A percentile compares a stretch with the other conserved stretches of the same genome.
Evolutionary conservation across 176 grass and related monocot species (phyloP).

Genomic region (Avena insularis): DNA sequence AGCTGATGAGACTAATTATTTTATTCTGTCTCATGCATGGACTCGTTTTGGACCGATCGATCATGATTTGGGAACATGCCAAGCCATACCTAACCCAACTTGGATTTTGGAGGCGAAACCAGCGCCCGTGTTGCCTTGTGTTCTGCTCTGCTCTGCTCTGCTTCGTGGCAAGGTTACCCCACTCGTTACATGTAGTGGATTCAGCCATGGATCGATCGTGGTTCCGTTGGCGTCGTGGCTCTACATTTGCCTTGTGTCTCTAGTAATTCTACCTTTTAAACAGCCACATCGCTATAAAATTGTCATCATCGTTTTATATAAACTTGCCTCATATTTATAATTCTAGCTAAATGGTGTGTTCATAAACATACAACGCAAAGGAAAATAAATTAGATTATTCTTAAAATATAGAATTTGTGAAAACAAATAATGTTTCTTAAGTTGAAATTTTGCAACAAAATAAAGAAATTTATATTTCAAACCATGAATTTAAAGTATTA

Average conservation of each 20-base stretch:
- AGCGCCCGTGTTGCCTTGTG: constrained; percentile 4
- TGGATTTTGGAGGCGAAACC: constrained; percentile 17
- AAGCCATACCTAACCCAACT: constrained; percentile 39
- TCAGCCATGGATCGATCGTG: constrained; percentile 20
- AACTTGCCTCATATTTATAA: not conserved
- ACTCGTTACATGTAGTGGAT: constrained; percentile 26
- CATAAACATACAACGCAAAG: too few relatives aligned
- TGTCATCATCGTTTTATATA: not conserved
- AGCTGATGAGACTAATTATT: not conserved
- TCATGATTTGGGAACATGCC: constrained; percentile 27
- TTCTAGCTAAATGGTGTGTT: too few relatives aligned
- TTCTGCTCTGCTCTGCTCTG: not conserved
- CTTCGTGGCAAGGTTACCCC: not conserved
- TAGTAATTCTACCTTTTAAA: not conserved
- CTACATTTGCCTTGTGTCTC: not conserved
- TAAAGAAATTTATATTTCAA: not conserved
- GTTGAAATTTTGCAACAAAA: not conserved
- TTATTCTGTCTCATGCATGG: not conserved
- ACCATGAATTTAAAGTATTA: too few relatives aligned
- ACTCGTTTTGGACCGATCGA: not conserved
- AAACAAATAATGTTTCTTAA: not conserved
- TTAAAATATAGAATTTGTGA: not conserved
- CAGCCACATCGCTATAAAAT: not conserved
- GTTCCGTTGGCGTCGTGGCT: constrained; percentile 17
- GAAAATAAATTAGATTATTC: not conserved